Conservation (phyloP, 192 early-diverging fungal species). For the Coemansia brasiliensis region DNA sequence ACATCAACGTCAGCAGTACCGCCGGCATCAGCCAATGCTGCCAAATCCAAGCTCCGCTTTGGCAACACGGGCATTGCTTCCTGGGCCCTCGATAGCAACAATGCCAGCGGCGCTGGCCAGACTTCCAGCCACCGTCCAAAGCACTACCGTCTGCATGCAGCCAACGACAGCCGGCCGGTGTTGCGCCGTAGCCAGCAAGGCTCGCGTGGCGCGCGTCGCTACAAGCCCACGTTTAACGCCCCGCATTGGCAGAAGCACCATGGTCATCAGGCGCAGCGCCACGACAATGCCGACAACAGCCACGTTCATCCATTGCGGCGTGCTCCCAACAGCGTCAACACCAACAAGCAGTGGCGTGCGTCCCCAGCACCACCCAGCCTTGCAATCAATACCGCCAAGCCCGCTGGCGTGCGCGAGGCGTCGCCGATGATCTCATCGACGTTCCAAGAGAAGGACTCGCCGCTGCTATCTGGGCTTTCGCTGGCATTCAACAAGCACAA, state of each 20-base stretch:
- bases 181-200: slow-evolving; percentile 38
- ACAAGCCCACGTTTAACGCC: slow-evolving; percentile 33
- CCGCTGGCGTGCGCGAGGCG: slow-evolving; percentile 15
- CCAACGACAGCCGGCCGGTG: slow-evolving; percentile 14
- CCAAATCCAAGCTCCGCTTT: slow-evolving; percentile 47
- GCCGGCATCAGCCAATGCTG: slow-evolving; percentile 34
- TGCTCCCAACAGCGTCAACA: slow-evolving; percentile 39
- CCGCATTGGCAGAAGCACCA: slow-evolving; percentile 49
- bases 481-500: slow-evolving; percentile 50
- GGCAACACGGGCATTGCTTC: slow-evolving; percentile 44
- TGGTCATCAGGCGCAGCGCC: slow-evolving; percentile 34
- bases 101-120: slow-evolving; percentile 1
- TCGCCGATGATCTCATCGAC: slow-evolving; percentile 40
- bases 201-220: slow-evolving; percentile 35
- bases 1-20: slow-evolving; percentile 20
- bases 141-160: slow-evolving; percentile 25
- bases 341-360: slow-evolving; percentile 54
- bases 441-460: slow-evolving; percentile 43
- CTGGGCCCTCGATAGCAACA: slow-evolving; percentile 23
- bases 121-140: slow-evolving; percentile 18
- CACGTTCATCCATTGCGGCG: slow-evolving; percentile 38
- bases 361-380: slow-evolving; percentile 16
- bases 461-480: slow-evolving; percentile 47
- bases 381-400: slow-evolving; percentile 20
- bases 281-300: slow-evolving; percentile 4